phyloP scores from a whole-genome alignment of 306 rosid genomes.

The Vicia sativa region DNA sequence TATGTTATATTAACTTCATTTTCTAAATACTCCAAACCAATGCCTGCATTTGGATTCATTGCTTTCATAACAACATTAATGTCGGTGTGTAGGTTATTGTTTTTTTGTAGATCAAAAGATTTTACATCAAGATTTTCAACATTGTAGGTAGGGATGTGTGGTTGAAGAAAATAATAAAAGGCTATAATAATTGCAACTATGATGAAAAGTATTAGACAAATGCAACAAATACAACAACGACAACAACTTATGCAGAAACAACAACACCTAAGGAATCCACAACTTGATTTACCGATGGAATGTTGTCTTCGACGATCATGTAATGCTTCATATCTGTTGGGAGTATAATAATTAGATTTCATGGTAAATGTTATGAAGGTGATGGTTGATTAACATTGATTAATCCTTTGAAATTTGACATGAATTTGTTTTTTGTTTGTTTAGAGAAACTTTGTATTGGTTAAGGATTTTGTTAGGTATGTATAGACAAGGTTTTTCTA shows the following conservation, averaged over 20 bases:
- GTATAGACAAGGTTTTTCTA: slow-evolving; percentile 43
- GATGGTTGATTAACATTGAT: not conserved
- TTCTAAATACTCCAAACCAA: slow-evolving; percentile 47
- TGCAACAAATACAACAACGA: slow-evolving; percentile 2
- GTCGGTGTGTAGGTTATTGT: slow-evolving; percentile 30
- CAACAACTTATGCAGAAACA: slow-evolving; percentile 15
- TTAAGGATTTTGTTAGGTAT: slow-evolving; percentile 48
- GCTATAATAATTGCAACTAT: not conserved
- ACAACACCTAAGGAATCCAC: slow-evolving; percentile 19
- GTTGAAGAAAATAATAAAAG: slow-evolving; percentile 30
- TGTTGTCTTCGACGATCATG: slow-evolving; percentile 7
- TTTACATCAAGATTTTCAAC: slow-evolving; percentile 38
- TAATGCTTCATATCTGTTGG: not conserved
- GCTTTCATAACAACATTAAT: slow-evolving; percentile 42
- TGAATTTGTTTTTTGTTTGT: not conserved
- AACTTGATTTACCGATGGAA: not conserved
- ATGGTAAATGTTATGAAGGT: slow-evolving; percentile 13
- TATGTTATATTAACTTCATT: slow-evolving; percentile 33
- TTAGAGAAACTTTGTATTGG: slow-evolving; percentile 33
- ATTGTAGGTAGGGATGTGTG: slow-evolving; percentile 43
- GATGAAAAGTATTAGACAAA: slow-evolving; percentile 30
- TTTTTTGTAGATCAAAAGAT: slow-evolving; percentile 30
- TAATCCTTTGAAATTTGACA: slow-evolving; percentile 11
- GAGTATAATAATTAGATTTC: slow-evolving; percentile 12
- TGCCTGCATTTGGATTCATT: slow-evolving; percentile 46